Evolutionary conservation across 108 stramenopile genomes (phyloP).

Genomic region (Fragilaria crotonensis): DNA sequence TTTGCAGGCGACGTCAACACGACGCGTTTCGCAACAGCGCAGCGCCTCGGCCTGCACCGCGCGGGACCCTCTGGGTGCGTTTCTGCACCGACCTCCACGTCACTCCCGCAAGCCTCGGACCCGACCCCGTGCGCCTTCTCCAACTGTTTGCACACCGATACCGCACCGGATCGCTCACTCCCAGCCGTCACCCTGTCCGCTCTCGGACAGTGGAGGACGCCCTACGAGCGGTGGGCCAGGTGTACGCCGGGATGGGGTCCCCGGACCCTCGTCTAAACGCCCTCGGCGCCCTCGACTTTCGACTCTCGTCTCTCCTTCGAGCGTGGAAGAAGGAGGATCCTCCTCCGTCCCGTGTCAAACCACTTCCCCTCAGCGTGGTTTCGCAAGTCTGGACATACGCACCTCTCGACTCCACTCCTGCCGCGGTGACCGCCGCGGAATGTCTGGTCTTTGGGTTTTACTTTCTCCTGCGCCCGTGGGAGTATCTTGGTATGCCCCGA

Average conservation of each 20-base stretch:
- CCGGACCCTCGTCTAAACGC: constrained; percentile 12
- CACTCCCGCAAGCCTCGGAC: constrained; percentile 17
- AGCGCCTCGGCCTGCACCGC: neutral
- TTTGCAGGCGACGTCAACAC: constrained; percentile 3
- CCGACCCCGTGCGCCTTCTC: constrained; percentile 26
- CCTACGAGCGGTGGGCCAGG: too few relatives aligned
- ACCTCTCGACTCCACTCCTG: too few relatives aligned
- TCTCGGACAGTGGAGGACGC: too few relatives aligned
- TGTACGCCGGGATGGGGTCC: too few relatives aligned
- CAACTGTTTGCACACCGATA: constrained; percentile 29
- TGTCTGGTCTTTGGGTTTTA: too few relatives aligned
- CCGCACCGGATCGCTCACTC: constrained; percentile 13
- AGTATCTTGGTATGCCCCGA: too few relatives aligned
- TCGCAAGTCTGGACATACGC: too few relatives aligned
- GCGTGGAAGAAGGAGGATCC: too few relatives aligned
- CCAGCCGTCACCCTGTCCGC: too few relatives aligned
- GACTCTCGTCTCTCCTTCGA: constrained; percentile 5
- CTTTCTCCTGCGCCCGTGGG: too few relatives aligned
- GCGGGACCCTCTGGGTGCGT: constrained; percentile 8
- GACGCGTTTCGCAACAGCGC: constrained; percentile 2
- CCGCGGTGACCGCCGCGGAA: too few relatives aligned
- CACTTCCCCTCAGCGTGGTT: constrained; percentile 34
- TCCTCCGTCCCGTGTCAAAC: constrained; percentile 29
- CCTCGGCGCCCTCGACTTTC: constrained; percentile 9
- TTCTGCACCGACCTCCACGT: constrained; percentile 7